Evolutionary conservation across 1,284 basidiomycete genomes (phyloP).

Genomic region (Ceratobasidium sp.): DNA sequence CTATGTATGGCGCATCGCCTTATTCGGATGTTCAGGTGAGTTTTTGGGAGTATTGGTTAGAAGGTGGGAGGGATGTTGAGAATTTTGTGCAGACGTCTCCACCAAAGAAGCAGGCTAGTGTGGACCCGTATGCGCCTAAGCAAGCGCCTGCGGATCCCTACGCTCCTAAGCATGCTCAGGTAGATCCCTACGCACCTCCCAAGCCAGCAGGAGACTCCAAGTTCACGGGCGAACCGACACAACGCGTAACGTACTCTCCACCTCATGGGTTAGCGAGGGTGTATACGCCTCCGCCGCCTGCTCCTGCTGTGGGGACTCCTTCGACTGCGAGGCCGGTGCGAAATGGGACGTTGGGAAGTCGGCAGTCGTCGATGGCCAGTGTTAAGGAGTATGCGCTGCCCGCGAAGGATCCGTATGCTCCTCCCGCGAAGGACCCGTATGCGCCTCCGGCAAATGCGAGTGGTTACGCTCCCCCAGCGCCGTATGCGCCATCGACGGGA

Average conservation of each 20-base stretch:
- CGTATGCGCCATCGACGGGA: constrained; percentile 42
- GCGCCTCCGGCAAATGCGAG: constrained; percentile 43
- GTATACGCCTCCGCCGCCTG: constrained; percentile 27
- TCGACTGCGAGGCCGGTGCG: not conserved
- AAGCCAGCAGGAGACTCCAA: constrained; percentile 42
- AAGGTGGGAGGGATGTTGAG: not conserved
- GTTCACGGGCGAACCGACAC: constrained; percentile 36
- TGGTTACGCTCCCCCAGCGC: too few relatives aligned
- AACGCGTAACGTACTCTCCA: constrained; percentile 35
- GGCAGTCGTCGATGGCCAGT: constrained; percentile 35
- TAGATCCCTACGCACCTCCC: constrained; percentile 48
- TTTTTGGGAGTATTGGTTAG: constrained; percentile 12
- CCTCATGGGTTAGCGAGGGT: constrained; percentile 37
- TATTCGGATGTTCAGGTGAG: constrained; percentile 40
- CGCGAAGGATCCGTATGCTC: constrained; percentile 58
- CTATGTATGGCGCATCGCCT: constrained; percentile 36
- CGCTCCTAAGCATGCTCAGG: constrained; percentile 20
- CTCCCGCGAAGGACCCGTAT: constrained; percentile 48
- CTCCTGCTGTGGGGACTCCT: not conserved
- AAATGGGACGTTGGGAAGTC: constrained; percentile 28
- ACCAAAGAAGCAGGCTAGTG: constrained; percentile 11
- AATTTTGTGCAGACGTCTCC: constrained; percentile 18
- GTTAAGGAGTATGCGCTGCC: constrained; percentile 23
- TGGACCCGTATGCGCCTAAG: constrained; percentile 41
- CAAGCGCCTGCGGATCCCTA: constrained; percentile 10